phyloP scores from a whole-genome alignment of 2,329 filamentous ascomycete species.

The Fusarium sp. region DNA sequence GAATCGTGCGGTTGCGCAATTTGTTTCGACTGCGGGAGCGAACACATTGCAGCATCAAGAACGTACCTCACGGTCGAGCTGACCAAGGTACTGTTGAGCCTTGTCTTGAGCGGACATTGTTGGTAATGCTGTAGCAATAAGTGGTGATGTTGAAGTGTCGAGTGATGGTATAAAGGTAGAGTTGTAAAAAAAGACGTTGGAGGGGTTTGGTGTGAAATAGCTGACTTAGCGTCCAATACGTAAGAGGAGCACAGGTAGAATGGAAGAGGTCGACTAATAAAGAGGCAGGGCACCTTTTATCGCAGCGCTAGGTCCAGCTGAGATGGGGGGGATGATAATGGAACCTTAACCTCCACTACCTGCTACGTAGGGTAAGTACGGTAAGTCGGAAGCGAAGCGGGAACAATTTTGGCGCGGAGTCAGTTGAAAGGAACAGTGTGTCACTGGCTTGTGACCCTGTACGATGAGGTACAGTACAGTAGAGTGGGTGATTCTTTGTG shows the following conservation, averaged over 20 bases:
- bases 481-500: constrained; percentile 17
- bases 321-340: constrained; percentile 12
- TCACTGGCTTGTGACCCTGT: constrained; percentile 48
- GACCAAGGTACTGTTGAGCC: constrained; percentile 79
- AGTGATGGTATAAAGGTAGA: constrained; percentile 25
- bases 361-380: not conserved
- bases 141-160: constrained; percentile 46
- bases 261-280: constrained; percentile 32
- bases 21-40: constrained; percentile 27
- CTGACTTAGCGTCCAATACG: constrained; percentile 36
- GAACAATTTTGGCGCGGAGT: constrained; percentile 48
- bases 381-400: constrained; percentile 39
- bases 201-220: constrained; percentile 39
- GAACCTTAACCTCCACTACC: not conserved
- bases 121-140: constrained; percentile 13
- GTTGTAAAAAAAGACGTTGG: constrained; percentile 34
- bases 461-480: not conserved
- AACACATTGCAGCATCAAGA: constrained; percentile 6
- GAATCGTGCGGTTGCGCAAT: constrained; percentile 19
- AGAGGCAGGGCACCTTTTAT: constrained; percentile 47
- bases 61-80: constrained; percentile 86
- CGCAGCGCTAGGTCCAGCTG: constrained; percentile 43
- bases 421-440: constrained; percentile 45
- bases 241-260: constrained; percentile 27
- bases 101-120: constrained; percentile 79